Percentiles rank a stretch among this genome's conserved stretches.
These are phyloP conservation scores for Cornus kousa DNA, from an alignment of 148 eudicot genomes.

Conservation along the genomic window DNA sequence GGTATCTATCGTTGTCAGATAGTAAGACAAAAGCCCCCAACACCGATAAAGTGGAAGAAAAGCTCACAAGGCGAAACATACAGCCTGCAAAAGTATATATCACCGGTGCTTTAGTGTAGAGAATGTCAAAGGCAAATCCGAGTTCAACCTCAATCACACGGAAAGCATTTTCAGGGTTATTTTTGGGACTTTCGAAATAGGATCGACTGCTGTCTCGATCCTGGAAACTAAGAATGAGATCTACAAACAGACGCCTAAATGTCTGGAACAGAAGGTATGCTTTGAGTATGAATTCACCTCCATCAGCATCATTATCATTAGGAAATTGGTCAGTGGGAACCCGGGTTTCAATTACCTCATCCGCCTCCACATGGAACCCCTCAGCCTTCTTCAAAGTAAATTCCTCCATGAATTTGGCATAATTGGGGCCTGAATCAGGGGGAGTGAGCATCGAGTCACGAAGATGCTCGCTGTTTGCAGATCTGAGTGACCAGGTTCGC, in stretches of 20 bases:
- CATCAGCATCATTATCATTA: background rate
- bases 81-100: slow-evolving; percentile 23
- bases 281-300: slow-evolving; percentile 11
- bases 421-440: slow-evolving; percentile 52
- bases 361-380: slow-evolving; percentile 36
- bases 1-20: slow-evolving; percentile 12
- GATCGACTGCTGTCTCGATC: slow-evolving; percentile 34
- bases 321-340: slow-evolving; percentile 10
- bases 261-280: slow-evolving; percentile 34
- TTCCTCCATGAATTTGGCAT: slow-evolving; percentile 55
- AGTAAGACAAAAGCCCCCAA: slow-evolving; percentile 17
- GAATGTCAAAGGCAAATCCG: slow-evolving; percentile 42
- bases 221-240: slow-evolving; percentile 48
- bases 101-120: slow-evolving; percentile 46
- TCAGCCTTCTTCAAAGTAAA: slow-evolving; percentile 41
- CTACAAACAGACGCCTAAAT: slow-evolving; percentile 51
- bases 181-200: slow-evolving; percentile 10
- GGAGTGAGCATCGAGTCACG: slow-evolving; percentile 33
- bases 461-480: slow-evolving; percentile 38
- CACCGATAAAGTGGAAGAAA: slow-evolving; percentile 9
- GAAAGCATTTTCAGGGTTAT: slow-evolving; percentile 27
- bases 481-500: slow-evolving; percentile 37
- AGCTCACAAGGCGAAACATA: slow-evolving; percentile 16
- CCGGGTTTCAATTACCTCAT: slow-evolving; percentile 29
- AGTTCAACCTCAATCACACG: slow-evolving; percentile 48